Evolutionary conservation across 148 eudicot genomes (phyloP), one percentile per base, ranked within the genome.

Genomic region (Camellia sinensis): DNA sequence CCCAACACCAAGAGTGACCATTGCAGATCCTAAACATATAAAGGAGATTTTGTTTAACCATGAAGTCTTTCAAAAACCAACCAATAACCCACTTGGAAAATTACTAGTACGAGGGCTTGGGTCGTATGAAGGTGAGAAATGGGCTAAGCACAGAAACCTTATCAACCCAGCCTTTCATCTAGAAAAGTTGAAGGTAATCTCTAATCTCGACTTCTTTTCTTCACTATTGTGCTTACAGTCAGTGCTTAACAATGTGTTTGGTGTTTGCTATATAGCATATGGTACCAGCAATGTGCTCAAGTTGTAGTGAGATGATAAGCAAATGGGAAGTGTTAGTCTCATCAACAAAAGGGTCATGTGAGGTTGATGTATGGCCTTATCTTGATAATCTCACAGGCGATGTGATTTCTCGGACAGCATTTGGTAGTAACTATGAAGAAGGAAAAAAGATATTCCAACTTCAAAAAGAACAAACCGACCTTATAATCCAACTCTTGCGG

Each of bases 351-450:
- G 74, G 57, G n/a, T 15, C 57, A 14, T 75, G 65, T 40, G 89
- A 87, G 78, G 14, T 87, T 29, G 81, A 87, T 60, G 87, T 82
- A 45, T 67, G 57, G 53, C 84, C 89, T 50, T 69, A 78, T 68
- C 59, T 87, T 6, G 50, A 56, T 21, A 78, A 71, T 79, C 80
- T 84, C 12, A 46, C 86, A 0, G 52, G 75, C 3, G 80, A 83
- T 41, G 82, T 83, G 13, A 86, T 86, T 40, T 80, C 83, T 0
- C 59, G 77, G 48, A 82, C 83, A 0, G 83, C 88, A 15, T 82
- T 86, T 63, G 86, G 86, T 2, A 78, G 82, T 14, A 74, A 73
- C 64, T 57, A 80, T 70, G 75, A 56, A 48, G 77, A 80, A 65
- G 86, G 86, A 48, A 74, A 44, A 46, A 76, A 37, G 74, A 86